These are phyloP conservation scores for Colletotrichum destructivum DNA, from an alignment of 2,329 filamentous ascomycete species.

Conservation along the genomic window DNA sequence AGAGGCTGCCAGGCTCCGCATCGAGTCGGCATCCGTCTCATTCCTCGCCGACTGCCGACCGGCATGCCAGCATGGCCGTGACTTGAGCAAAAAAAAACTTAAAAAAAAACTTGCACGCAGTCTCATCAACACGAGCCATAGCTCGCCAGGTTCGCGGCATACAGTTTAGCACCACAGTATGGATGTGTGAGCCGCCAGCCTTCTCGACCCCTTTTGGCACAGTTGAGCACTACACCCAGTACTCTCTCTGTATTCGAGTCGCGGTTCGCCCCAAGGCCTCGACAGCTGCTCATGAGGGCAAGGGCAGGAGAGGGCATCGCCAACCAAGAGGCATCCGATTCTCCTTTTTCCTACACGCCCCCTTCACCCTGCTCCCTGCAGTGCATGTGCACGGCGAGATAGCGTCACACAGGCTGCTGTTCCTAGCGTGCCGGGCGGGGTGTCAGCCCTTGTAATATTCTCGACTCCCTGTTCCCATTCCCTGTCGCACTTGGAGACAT, in stretches of 20 bases:
- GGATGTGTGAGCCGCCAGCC: background rate
- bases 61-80: slow-evolving; percentile 9
- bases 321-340: slow-evolving; percentile 31
- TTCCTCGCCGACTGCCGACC: slow-evolving; percentile 23
- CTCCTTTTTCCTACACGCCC: slow-evolving; percentile 26
- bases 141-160: slow-evolving; percentile 19
- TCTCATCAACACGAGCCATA: slow-evolving; percentile 11
- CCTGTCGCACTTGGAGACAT: slow-evolving; percentile 21
- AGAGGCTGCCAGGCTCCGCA: background rate
- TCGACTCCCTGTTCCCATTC: slow-evolving; percentile 13
- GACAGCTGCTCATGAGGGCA: slow-evolving; percentile 9
- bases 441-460: slow-evolving; percentile 14
- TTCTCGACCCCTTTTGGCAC: too few species aligned
- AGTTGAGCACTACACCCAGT: slow-evolving; percentile 4
- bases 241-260: background rate
- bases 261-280: slow-evolving; percentile 25
- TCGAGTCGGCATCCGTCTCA: background rate
- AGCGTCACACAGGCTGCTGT: slow-evolving; percentile 42
- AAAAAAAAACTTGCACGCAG: slow-evolving; percentile 13
- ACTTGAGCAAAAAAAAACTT: slow-evolving; percentile 18
- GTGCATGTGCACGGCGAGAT: slow-evolving; percentile 28
- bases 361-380: slow-evolving; percentile 42
- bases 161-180: slow-evolving; percentile 31
- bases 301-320: slow-evolving; percentile 9
- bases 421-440: slow-evolving; percentile 42